phyloP scores from a whole-genome alignment of 202 grass and related monocot species.

The Carex arenaria region DNA sequence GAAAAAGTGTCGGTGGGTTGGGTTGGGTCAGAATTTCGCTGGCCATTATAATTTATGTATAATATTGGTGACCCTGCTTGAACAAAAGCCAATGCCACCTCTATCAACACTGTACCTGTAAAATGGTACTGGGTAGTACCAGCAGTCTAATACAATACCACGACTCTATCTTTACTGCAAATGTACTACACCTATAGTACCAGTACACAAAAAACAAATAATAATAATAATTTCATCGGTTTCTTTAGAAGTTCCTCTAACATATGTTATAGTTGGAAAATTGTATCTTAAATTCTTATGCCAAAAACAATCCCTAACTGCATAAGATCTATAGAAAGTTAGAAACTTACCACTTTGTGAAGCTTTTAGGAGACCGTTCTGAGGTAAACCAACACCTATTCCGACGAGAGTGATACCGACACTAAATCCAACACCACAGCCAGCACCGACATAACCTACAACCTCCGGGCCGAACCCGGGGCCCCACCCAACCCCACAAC shows the following conservation, averaged over 20 bases:
- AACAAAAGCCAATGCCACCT: background rate
- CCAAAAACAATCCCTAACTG: background rate
- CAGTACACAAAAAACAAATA: background rate
- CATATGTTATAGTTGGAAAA: background rate
- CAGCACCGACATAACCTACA: slow-evolving; percentile 77
- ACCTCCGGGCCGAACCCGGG: slow-evolving; percentile 92
- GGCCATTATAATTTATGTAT: background rate
- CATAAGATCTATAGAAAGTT: background rate
- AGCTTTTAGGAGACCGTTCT: slow-evolving; percentile 49
- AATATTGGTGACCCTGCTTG: background rate
- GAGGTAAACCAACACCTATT: slow-evolving; percentile 73
- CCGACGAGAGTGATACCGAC: slow-evolving; percentile 82
- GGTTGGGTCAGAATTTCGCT: background rate
- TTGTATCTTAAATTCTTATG: background rate
- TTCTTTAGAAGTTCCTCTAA: background rate
- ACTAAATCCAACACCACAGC: slow-evolving; percentile 78
- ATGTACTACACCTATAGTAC: no score
- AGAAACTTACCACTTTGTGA: slow-evolving; percentile 33
- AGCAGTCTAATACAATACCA: background rate
- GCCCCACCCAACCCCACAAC: slow-evolving; percentile 88
- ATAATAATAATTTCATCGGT: background rate
- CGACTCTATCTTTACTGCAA: background rate
- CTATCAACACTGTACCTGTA: background rate
- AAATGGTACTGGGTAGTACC: background rate
- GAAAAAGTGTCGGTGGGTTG: background rate